Evolutionary conservation across 176 grass and related monocot species (phyloP), one percentile per base, ranked within the genome.

Genomic region (Lolium perenne): DNA sequence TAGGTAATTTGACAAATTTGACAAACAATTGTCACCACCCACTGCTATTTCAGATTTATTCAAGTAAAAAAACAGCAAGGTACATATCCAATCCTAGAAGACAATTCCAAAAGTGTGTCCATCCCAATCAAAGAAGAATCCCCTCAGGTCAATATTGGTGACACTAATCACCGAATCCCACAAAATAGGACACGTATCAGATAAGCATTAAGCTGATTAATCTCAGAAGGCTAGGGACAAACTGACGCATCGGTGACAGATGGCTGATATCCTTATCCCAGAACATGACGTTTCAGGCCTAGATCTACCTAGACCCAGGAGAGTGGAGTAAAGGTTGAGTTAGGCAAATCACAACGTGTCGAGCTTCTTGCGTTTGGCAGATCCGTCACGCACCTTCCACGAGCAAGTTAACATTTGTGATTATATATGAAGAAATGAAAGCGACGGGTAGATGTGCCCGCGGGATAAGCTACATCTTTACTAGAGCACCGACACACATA

Each of bases 351-450:
- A 26, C 22, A 8, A 45, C 74, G 61, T 41, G 16, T 79, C 60
- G 29, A 81, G 55, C 79, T 82, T 48, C 16, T 38, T 45, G 67
- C 51, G 50, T 38, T 66, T 61, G 41, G 63, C 85, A 87, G 89
- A 91, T 91, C 76, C 76, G 10, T 76, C 81, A 91, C 85, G 85
- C 81, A 80, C 51, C 89, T 84, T 80, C 81, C 85, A 76, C 50
- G 43, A 15, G 25, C 40, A 25, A 80, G 46, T 23, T 32, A 35
- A 35, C 2, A 6, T 75, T 55, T 72, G 22, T 67, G 14, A 58
- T 41, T 64, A 69, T 7, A 35, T 35, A 35, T 35, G 32, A 35
- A 35, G 32, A 25, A 54, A 49, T 18, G 16, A 68, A 47, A 68
- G 62, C 35, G 66, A 81, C 71, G n/a, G 38, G 11, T 49, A 32